These are phyloP conservation scores for Trichophyton schoenleinii DNA, from an alignment of 2,329 filamentous ascomycete genomes.

Conservation along the genomic window DNA sequence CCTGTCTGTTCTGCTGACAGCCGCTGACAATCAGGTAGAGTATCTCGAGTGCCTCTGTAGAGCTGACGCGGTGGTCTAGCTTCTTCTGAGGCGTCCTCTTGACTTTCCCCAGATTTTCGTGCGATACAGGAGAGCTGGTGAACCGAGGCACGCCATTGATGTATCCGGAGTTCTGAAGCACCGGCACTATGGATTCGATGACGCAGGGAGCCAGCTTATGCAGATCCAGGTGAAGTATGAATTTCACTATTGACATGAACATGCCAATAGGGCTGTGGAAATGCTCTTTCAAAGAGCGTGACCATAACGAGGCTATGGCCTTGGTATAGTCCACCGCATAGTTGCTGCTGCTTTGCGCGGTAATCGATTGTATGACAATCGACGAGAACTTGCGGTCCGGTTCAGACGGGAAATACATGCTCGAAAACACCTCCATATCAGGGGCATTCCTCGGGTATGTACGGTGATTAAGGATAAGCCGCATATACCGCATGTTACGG, in stretches of 20 bases:
- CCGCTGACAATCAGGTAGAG: conserved; percentile 41
- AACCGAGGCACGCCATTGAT: conserved; percentile 44
- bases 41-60: conserved; percentile 42
- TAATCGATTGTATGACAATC: conserved; percentile 41
- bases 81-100: conserved; percentile 31
- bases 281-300: conserved; percentile 42
- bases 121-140: conserved; percentile 32
- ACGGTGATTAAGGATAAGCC: conserved; percentile 45
- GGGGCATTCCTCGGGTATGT: conserved; percentile 36
- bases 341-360: conserved; percentile 30
- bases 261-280: conserved; percentile 35
- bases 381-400: conserved; percentile 39
- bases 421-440: conserved; percentile 43
- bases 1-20: conserved; percentile 33
- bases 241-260: conserved; percentile 31
- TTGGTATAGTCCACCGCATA: conserved; percentile 39
- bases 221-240: conserved; percentile 30
- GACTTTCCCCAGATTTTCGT: conserved; percentile 27
- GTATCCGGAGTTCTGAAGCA: conserved; percentile 37
- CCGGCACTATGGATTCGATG: conserved; percentile 27
- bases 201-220: conserved; percentile 25
- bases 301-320: conserved; percentile 43
- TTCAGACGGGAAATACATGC: conserved; percentile 42
- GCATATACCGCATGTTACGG: conserved; percentile 33
- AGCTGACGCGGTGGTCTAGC: conserved; percentile 39